Percentiles rank a stretch among this genome's conserved stretches.
These are phyloP conservation scores for Naematelia aurantialba DNA, from an alignment of 768 basidiomycete genomes.

Conservation along the genomic window DNA sequence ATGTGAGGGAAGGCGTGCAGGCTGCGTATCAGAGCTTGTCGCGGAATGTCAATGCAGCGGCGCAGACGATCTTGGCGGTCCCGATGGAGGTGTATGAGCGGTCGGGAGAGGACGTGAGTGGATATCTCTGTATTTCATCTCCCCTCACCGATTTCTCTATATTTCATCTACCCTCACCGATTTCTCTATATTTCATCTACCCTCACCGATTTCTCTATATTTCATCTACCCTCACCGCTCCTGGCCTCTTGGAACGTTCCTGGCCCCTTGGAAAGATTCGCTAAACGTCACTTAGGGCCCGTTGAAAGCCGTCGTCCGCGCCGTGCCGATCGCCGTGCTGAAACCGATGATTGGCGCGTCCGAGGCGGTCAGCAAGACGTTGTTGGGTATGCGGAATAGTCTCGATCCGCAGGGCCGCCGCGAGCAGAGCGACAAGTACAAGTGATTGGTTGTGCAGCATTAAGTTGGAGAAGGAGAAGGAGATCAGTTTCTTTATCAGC, in stretches of 20 bases:
- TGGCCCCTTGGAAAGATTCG: too few relatives aligned
- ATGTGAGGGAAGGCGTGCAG: slow-evolving; percentile 80
- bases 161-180: not conserved
- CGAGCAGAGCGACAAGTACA: slow-evolving; percentile 92
- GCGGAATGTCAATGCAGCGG: slow-evolving; percentile 83
- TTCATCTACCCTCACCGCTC: too few relatives aligned
- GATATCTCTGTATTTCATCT: not conserved
- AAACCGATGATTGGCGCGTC: slow-evolving; percentile 98
- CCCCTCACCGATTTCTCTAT: not conserved
- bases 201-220: not conserved
- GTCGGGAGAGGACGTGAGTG: slow-evolving; percentile 77
- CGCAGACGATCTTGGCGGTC: slow-evolving; percentile 95
- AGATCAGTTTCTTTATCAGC: too few relatives aligned
- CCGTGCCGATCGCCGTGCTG: slow-evolving; percentile 93
- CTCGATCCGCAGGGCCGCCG: slow-evolving; percentile 77
- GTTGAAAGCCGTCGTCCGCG: slow-evolving; percentile 87
- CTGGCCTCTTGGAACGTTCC: too few relatives aligned
- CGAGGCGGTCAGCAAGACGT: slow-evolving; percentile 91
- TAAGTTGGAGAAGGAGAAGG: too few relatives aligned
- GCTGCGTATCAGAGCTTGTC: slow-evolving; percentile 85
- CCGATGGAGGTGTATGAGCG: slow-evolving; percentile 99
- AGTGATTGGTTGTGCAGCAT: slow-evolving; percentile 49
- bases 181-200: not conserved
- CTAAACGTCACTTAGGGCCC: slow-evolving; percentile 62
- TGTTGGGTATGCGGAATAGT: slow-evolving; percentile 87